These are phyloP conservation scores for Echinochloa phyllopogon DNA, from an alignment of 176 grass and related monocot species.

Conservation along the genomic window DNA sequence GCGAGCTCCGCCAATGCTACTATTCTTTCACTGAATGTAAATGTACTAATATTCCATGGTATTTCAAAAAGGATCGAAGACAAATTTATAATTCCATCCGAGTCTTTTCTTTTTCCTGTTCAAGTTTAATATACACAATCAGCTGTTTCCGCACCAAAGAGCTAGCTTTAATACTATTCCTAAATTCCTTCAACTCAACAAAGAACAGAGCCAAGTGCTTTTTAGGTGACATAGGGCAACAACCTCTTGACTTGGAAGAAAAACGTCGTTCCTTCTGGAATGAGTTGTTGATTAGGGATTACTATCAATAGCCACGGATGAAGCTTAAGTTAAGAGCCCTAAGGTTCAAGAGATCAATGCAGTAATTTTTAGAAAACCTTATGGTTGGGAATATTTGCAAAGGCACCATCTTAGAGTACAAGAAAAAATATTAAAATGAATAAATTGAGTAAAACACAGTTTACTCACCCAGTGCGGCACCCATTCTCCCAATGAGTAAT, in stretches of 20 bases:
- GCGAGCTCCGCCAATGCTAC: too few species aligned
- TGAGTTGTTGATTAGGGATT: neutral
- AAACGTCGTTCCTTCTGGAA: neutral
- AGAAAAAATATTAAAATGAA: constrained; percentile 17
- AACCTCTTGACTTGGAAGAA: constrained; percentile 1
- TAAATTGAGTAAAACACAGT: constrained; percentile 21
- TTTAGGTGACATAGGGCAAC: neutral
- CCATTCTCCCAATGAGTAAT: constrained; percentile 59
- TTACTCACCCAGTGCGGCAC: constrained; percentile 74
- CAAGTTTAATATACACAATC: neutral
- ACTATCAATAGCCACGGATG: neutral
- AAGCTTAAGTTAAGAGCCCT: neutral
- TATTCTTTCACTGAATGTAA: neutral
- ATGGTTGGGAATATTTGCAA: constrained; percentile 9
- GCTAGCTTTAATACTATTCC: neutral
- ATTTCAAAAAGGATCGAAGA: neutral
- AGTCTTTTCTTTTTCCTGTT: neutral
- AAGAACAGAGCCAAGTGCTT: neutral
- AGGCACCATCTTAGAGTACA: neutral
- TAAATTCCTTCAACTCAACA: neutral
- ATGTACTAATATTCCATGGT: neutral
- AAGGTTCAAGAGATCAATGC: neutral
- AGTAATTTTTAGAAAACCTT: neutral
- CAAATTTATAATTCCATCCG: neutral
- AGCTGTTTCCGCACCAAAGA: neutral